These are phyloP conservation scores for Tulasnella sp. DNA, from an alignment of 768 basidiomycete genomes.

Conservation along the genomic window DNA sequence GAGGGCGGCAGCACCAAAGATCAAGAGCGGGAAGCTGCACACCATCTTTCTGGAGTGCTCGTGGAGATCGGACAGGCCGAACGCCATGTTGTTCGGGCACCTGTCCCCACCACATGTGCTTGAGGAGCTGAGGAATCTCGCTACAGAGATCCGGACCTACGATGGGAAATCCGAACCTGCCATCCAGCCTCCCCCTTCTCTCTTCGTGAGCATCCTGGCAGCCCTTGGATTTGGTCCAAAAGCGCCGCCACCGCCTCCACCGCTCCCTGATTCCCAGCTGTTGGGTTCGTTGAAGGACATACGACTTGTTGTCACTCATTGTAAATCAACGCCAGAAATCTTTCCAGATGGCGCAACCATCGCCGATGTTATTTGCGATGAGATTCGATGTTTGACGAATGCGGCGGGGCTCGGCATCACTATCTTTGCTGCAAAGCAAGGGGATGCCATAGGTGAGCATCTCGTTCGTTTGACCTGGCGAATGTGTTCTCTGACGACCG, in stretches of 20 bases:
- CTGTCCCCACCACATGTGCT: slow-evolving; percentile 71
- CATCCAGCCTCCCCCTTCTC: slow-evolving; percentile 29
- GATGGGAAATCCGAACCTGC: slow-evolving; percentile 27
- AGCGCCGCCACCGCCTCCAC: neutral
- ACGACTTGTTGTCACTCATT: slow-evolving; percentile 68
- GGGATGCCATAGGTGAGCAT: slow-evolving; percentile 69
- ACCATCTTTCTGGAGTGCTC: slow-evolving; percentile 96
- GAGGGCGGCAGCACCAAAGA: slow-evolving; percentile 68
- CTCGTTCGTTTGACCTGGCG: too few relatives aligned
- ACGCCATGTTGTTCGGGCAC: slow-evolving; percentile 71
- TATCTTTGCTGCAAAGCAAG: slow-evolving; percentile 63
- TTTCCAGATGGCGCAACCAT: slow-evolving; percentile 36
- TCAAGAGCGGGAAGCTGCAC: slow-evolving; percentile 49
- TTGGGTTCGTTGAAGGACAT: slow-evolving; percentile 25
- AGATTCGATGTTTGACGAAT: slow-evolving; percentile 55
- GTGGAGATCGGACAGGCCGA: slow-evolving; percentile 60
- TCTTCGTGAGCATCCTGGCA: slow-evolving; percentile 15
- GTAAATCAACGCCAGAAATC: slow-evolving; percentile 62
- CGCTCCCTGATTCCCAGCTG: neutral
- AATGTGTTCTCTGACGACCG: too few relatives aligned
- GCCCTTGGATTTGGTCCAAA: neutral
- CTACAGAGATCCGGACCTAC: slow-evolving; percentile 46
- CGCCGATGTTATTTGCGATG: slow-evolving; percentile 57
- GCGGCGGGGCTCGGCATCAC: slow-evolving; percentile 56
- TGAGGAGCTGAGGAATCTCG: slow-evolving; percentile 61